Evolutionary conservation across 148 eudicot species (phyloP).

Genomic region (Bassia scoparia): DNA sequence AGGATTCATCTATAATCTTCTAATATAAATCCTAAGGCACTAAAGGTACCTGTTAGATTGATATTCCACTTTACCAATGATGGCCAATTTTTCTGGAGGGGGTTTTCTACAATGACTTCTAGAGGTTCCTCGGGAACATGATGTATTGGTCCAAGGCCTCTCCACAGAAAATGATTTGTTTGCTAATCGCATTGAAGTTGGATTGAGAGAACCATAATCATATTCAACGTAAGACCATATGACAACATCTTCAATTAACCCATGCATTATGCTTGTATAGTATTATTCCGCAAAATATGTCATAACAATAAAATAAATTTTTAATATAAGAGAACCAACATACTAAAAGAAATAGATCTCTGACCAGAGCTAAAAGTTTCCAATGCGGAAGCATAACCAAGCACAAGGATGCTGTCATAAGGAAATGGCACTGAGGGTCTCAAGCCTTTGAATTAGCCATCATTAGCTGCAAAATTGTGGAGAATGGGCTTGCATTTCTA

Average conservation of each 20-base stretch:
- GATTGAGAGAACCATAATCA: conserved; percentile 62
- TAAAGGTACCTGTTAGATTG: conserved; percentile 56
- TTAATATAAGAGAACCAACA: background rate
- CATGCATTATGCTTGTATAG: conserved; percentile 45
- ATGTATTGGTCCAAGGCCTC: conserved; percentile 82
- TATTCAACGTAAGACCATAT: conserved; percentile 83
- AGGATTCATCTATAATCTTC: background rate
- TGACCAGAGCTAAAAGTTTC: conserved; percentile 85
- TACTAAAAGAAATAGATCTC: conserved; percentile 4
- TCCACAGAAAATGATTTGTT: conserved; percentile 87
- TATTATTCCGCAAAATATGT: background rate
- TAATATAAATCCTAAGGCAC: background rate
- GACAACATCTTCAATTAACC: conserved; percentile 89
- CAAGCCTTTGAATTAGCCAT: conserved; percentile 90
- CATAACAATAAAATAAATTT: too few species aligned
- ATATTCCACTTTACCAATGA: conserved; percentile 74
- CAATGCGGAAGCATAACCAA: conserved; percentile 93
- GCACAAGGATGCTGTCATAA: conserved; percentile 77
- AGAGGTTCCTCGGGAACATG: conserved; percentile 86
- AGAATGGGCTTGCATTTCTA: conserved; percentile 74
- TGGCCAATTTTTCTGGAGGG: conserved; percentile 80
- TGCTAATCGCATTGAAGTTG: conserved; percentile 78
- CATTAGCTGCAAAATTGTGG: conserved; percentile 83
- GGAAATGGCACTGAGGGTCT: conserved; percentile 67
- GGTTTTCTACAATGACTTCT: conserved; percentile 55